Evolutionary conservation across 2,329 filamentous ascomycete species (phyloP).

Genomic region (Aureobasidium sp.): DNA sequence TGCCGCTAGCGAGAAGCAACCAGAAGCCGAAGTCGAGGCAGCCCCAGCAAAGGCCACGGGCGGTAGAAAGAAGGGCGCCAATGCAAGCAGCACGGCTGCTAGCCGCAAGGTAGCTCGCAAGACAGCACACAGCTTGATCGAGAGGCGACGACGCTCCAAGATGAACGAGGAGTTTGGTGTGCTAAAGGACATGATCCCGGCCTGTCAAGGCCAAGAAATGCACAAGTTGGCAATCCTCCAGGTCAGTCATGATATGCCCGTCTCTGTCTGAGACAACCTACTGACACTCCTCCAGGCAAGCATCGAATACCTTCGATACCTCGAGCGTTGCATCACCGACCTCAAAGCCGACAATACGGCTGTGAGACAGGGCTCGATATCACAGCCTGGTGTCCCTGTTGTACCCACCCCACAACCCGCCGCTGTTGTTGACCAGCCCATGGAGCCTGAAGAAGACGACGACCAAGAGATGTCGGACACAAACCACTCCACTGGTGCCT

Average conservation of each 20-base stretch:
- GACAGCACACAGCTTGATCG: slow-evolving; percentile 92
- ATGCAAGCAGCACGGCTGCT: slow-evolving; percentile 64
- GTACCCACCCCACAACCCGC: neutral
- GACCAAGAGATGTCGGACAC: slow-evolving; percentile 34
- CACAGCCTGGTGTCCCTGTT: neutral
- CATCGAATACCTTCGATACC: slow-evolving; percentile 91
- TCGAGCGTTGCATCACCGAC: slow-evolving; percentile 77
- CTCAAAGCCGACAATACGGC: slow-evolving; percentile 51
- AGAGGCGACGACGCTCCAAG: slow-evolving; percentile 79
- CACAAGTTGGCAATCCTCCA: slow-evolving; percentile 94
- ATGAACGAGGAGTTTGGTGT: slow-evolving; percentile 98
- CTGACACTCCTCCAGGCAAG: slow-evolving; percentile 54
- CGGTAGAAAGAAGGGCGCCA: slow-evolving; percentile 66
- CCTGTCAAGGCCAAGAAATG: slow-evolving; percentile 90
- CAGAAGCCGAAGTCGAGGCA: slow-evolving; percentile 16
- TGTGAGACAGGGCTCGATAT: slow-evolving; percentile 1
- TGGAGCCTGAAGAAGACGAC: slow-evolving; percentile 22
- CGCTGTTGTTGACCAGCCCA: slow-evolving; percentile 15
- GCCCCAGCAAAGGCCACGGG: slow-evolving; percentile 24
- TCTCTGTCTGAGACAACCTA: neutral
- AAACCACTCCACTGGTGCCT: slow-evolving; percentile 3
- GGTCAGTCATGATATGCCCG: slow-evolving; percentile 41
- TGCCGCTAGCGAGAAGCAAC: slow-evolving; percentile 24
- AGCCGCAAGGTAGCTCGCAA: slow-evolving; percentile 93
- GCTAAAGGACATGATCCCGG: slow-evolving; percentile 89